These are phyloP conservation scores for Neocallimastix lanati DNA, from an alignment of 192 early-diverging fungal species.

Conservation along the genomic window DNA sequence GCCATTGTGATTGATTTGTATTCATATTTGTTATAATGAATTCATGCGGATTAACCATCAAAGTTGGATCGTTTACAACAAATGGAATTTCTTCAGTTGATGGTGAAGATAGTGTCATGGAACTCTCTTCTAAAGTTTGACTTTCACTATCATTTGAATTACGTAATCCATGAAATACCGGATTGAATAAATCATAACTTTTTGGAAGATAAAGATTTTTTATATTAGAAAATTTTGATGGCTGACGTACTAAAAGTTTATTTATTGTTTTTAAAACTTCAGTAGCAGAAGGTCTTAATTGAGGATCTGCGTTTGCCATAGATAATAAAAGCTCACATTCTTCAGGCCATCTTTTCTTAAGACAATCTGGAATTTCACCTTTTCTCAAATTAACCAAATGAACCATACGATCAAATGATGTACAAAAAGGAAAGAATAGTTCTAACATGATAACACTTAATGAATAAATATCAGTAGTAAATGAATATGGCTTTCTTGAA, in stretches of 20 bases:
- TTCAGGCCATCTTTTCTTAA: slow-evolving; percentile 48
- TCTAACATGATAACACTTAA: slow-evolving; percentile 94
- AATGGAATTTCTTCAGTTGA: no score
- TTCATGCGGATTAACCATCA: no score
- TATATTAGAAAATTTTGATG: not conserved
- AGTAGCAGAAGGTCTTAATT: not conserved
- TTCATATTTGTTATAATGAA: no score
- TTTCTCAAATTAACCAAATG: slow-evolving; percentile 40
- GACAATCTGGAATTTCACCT: slow-evolving; percentile 42
- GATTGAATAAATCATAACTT: not conserved
- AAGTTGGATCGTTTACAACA: no score
- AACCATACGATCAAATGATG: slow-evolving; percentile 74
- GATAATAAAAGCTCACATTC: slow-evolving; percentile 13
- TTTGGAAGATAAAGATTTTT: not conserved
- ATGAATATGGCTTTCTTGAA: slow-evolving; percentile 12
- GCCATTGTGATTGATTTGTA: no score
- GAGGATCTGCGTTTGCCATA: not conserved
- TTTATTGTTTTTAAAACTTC: not conserved
- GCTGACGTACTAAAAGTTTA: not conserved
- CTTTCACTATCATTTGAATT: no score
- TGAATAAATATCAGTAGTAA: slow-evolving; percentile 71
- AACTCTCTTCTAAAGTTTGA: no score
- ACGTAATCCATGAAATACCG: not conserved
- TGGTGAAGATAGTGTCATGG: not conserved
- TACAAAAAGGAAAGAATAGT: slow-evolving; percentile 69